phyloP scores from a whole-genome alignment of 1,139 yeast species.

The Debaryomyces udenii region DNA sequence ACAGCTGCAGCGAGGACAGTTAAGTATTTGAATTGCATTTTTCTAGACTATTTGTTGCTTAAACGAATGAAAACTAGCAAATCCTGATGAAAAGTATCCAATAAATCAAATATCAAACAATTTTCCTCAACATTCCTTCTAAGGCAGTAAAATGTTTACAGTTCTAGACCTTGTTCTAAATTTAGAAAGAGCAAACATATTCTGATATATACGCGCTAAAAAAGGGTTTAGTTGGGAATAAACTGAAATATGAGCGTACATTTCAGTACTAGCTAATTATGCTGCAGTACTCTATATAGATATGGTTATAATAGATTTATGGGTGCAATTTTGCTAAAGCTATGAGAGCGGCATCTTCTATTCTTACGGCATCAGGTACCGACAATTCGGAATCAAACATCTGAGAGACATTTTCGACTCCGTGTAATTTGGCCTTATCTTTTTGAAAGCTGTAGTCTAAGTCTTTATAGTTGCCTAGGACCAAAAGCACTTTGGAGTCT shows the following conservation, averaged over 20 bases:
- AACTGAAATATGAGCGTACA: slow-evolving; percentile 4
- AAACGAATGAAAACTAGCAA: slow-evolving; percentile 18
- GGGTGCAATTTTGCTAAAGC: slow-evolving; percentile 50
- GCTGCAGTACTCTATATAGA: not conserved
- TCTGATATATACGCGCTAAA: slow-evolving; percentile 3
- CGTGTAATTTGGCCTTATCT: slow-evolving; percentile 52
- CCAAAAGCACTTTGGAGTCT: slow-evolving; percentile 48
- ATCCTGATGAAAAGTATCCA: slow-evolving; percentile 7
- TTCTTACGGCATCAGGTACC: slow-evolving; percentile 59
- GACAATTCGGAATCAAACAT: slow-evolving; percentile 68
- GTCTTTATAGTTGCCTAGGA: slow-evolving; percentile 68
- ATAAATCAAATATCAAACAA: slow-evolving; percentile 4
- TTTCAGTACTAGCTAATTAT: slow-evolving; percentile 2
- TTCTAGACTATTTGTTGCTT: slow-evolving; percentile 4
- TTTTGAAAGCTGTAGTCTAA: slow-evolving; percentile 51
- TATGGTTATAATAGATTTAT: not conserved
- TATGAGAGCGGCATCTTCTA: slow-evolving; percentile 72
- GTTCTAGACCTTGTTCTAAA: slow-evolving; percentile 9
- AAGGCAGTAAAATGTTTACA: slow-evolving; percentile 2
- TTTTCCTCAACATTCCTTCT: slow-evolving; percentile 6
- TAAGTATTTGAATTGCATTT: slow-evolving; percentile 46
- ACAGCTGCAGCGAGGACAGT: slow-evolving; percentile 41
- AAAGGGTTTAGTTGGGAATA: not conserved
- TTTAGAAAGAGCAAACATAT: slow-evolving; percentile 8
- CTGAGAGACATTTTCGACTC: slow-evolving; percentile 55